phyloP scores from a whole-genome alignment of 176 grass and related monocot genomes.

The Bolboschoenus planiculmis region DNA sequence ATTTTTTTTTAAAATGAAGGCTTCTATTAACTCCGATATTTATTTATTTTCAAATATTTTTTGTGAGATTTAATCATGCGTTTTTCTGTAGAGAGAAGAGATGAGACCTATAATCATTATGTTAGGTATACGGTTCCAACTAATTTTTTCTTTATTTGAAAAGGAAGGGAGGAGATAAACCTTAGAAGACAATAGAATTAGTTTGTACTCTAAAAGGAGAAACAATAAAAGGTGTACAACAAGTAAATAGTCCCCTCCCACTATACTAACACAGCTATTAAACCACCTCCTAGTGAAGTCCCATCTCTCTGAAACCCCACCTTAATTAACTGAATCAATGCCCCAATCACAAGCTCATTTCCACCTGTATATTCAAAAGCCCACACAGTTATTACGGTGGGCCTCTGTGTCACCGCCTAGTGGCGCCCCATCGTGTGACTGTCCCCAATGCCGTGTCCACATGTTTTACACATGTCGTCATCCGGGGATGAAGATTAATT shows the following conservation, averaged over 20 bases:
- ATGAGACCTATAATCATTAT: no score
- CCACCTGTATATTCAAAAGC: not conserved
- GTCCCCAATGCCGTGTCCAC: not conserved
- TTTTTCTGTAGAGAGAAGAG: no score
- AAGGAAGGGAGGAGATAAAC: not conserved
- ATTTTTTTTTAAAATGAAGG: not conserved
- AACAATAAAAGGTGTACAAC: not conserved
- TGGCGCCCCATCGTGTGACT: not conserved
- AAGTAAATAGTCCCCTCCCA: not conserved
- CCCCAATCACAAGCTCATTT: conserved; percentile 13
- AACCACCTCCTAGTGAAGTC: conserved; percentile 43
- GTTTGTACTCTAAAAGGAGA: not conserved
- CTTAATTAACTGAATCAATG: conserved; percentile 4
- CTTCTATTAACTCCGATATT: no score
- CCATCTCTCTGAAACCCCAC: not conserved
- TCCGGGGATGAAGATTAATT: not conserved
- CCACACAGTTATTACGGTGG: not conserved
- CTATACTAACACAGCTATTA: conserved; percentile 37
- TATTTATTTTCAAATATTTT: no score
- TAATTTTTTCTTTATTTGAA: not conserved
- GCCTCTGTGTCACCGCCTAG: not conserved
- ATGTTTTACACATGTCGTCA: not conserved
- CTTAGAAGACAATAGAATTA: not conserved
- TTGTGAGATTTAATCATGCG: no score
- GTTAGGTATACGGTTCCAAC: no score